A percentile compares a stretch with the other conserved stretches of the same genome.
Conservation (phyloP, 140 eudicot genomes). For the Senecio squalidus region DNA sequence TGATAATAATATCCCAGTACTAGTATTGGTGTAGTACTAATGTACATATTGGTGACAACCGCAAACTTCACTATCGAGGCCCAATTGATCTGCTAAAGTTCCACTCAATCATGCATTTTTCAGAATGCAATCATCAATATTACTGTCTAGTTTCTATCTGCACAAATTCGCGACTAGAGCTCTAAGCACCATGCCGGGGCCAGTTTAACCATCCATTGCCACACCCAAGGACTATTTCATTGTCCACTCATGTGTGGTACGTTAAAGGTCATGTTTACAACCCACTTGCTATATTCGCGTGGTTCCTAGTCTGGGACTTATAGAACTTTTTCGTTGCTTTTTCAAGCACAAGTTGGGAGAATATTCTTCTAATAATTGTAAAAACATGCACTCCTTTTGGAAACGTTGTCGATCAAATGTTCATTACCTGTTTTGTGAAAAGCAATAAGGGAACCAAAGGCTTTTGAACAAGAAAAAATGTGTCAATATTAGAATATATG, state of each 20-base stretch:
- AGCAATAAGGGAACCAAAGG: too few relatives aligned
- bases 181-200: background rate
- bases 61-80: conserved; percentile 17
- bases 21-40: background rate
- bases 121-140: conserved; percentile 17
- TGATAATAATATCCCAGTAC: too few relatives aligned
- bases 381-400: too few relatives aligned
- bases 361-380: too few relatives aligned
- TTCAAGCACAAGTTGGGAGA: background rate
- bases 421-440: too few relatives aligned
- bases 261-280: conserved; percentile 7
- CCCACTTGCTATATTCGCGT: conserved; percentile 6
- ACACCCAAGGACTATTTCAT: background rate
- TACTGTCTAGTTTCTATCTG: conserved; percentile 11
- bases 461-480: too few relatives aligned
- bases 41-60: conserved; percentile 23
- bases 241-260: conserved; percentile 4
- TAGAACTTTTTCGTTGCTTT: background rate
- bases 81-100: conserved; percentile 13
- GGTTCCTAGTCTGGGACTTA: background rate
- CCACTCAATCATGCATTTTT: conserved; percentile 20
- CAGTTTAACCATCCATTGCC: background rate
- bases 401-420: too few relatives aligned
- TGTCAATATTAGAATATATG: too few relatives aligned
- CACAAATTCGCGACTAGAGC: background rate